These are phyloP conservation scores for Zygotorulaspora mrakii DNA, from an alignment of 1,139 yeast species.

Conservation along the genomic window DNA sequence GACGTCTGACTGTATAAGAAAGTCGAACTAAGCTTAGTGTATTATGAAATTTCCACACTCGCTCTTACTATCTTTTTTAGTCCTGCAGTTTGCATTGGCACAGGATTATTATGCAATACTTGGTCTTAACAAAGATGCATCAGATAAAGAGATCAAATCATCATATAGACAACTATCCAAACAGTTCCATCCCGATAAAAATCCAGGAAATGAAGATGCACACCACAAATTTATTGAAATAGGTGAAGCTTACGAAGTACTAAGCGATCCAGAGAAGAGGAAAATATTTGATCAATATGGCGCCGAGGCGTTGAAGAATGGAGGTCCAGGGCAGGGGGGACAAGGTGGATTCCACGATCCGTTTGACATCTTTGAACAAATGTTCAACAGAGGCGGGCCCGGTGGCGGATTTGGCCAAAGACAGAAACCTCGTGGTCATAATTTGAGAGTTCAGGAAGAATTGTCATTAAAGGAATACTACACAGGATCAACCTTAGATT, in stretches of 20 bases:
- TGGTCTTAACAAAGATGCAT: constrained; percentile 68
- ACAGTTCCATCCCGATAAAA: constrained; percentile 94
- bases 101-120: constrained; percentile 48
- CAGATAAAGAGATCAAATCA: constrained; percentile 76
- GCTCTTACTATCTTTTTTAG: constrained; percentile 12
- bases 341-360: constrained; percentile 48
- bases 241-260: constrained; percentile 90
- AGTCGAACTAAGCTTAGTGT: too few relatives aligned
- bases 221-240: constrained; percentile 83
- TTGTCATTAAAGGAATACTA: constrained; percentile 64
- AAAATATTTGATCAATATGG: constrained; percentile 75
- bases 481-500: constrained; percentile 59
- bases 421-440: constrained; percentile 60
- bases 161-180: constrained; percentile 83
- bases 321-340: constrained; percentile 41
- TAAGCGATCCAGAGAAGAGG: constrained; percentile 71
- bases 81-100: constrained; percentile 22
- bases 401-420: constrained; percentile 41
- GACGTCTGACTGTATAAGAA: too few relatives aligned
- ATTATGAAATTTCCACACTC: constrained; percentile 10
- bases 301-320: constrained; percentile 66
- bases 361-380: constrained; percentile 67
- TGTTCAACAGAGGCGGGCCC: constrained; percentile 64
- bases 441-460: constrained; percentile 54
- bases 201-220: constrained; percentile 74